Evolutionary conservation across 148 eudicot species (phyloP).

Genomic region (Camellia sinensis): DNA sequence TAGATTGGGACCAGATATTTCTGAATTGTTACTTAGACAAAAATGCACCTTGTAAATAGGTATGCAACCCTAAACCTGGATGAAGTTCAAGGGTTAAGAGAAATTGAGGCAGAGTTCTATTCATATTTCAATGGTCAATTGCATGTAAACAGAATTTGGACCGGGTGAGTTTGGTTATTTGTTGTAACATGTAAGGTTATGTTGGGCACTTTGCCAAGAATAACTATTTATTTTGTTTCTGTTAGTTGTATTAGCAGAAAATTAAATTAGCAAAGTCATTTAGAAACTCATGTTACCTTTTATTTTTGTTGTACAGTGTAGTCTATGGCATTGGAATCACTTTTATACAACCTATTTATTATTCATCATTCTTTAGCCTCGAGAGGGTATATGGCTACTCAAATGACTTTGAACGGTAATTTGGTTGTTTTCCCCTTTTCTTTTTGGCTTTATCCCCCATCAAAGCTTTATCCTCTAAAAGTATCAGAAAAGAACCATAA

Average conservation of each 20-base stretch:
- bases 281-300: not conserved
- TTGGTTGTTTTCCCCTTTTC: not conserved
- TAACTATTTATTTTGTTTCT: not conserved
- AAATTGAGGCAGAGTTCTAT: constrained; percentile 45
- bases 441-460: not conserved
- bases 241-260: not conserved
- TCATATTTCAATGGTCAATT: constrained; percentile 67
- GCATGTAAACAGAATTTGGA: constrained; percentile 60
- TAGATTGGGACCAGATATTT: constrained; percentile 4
- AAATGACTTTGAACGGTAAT: constrained; percentile 65
- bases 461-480: not conserved
- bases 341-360: constrained; percentile 57
- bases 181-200: constrained; percentile 11
- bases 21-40: constrained; percentile 6
- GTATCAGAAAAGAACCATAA: too few species aligned
- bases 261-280: not conserved
- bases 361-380: constrained; percentile 53
- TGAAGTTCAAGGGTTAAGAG: constrained; percentile 55
- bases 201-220: not conserved
- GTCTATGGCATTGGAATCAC: constrained; percentile 63
- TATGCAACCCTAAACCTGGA: constrained; percentile 50
- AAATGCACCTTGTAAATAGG: constrained; percentile 29
- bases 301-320: constrained; percentile 39
- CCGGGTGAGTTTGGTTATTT: constrained; percentile 45
- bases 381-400: constrained; percentile 60